phyloP scores from a whole-genome alignment of 257 asterid genomes.

The Ligustrum vulgare region DNA sequence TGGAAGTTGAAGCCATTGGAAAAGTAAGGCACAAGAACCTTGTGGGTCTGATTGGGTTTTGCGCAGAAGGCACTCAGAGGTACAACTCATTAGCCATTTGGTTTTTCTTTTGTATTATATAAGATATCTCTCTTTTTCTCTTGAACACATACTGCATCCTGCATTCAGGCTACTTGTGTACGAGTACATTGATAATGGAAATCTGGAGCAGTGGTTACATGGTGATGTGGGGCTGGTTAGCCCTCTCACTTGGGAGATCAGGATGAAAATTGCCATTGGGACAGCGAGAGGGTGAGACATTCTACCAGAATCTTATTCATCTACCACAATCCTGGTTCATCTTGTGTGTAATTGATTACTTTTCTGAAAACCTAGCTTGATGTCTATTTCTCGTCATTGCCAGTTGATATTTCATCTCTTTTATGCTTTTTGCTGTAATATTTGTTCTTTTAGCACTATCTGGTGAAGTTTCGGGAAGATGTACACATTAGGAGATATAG shows the following conservation, averaged over 20 bases:
- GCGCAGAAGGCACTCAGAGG: slow-evolving; percentile 94
- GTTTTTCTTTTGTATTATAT: slow-evolving; percentile 15
- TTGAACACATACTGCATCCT: slow-evolving; percentile 4
- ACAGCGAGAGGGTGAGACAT: slow-evolving; percentile 87
- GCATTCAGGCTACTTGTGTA: slow-evolving; percentile 81
- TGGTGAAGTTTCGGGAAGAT: neutral
- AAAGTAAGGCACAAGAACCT: slow-evolving; percentile 98
- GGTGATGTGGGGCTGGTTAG: slow-evolving; percentile 90
- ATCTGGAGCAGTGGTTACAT: slow-evolving; percentile 97
- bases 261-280: slow-evolving; percentile 89
- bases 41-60: slow-evolving; percentile 86
- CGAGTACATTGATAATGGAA: slow-evolving; percentile 91
- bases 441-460: neutral
- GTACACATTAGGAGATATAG: neutral
- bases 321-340: neutral
- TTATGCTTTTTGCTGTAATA: neutral
- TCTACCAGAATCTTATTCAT: neutral
- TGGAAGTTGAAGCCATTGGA: slow-evolving; percentile 99
- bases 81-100: slow-evolving; percentile 21
- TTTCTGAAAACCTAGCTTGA: neutral
- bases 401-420: neutral
- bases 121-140: neutral
- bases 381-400: neutral
- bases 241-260: slow-evolving; percentile 92
- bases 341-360: neutral